Conservation (phyloP, 2,329 filamentous ascomycete species). For the Amauroascus verrucosus region DNA sequence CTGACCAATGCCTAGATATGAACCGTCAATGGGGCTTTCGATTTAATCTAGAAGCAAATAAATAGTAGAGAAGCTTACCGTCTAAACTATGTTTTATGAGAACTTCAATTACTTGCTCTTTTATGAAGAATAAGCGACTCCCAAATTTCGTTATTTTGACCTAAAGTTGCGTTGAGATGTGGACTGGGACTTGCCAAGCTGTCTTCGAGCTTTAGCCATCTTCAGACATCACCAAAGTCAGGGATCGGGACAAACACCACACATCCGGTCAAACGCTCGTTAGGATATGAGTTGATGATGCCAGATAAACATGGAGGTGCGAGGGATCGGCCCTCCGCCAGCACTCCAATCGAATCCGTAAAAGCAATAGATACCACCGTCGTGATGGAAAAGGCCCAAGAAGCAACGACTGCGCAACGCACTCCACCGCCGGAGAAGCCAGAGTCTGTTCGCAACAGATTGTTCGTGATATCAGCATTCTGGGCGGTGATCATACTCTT, state of each 20-base stretch:
- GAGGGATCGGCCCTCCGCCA: conserved; percentile 2
- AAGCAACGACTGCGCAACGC: conserved; percentile 1
- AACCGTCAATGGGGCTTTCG: too few relatives aligned
- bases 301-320: conserved; percentile 12
- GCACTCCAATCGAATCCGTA: background rate
- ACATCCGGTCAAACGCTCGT: background rate
- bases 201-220: background rate
- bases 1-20: too few relatives aligned
- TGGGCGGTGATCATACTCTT: conserved; percentile 77
- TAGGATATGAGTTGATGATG: conserved; percentile 15
- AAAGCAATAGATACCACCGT: background rate
- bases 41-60: too few relatives aligned
- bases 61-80: too few relatives aligned
- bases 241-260: background rate
- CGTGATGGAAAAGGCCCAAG: background rate
- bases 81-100: too few relatives aligned
- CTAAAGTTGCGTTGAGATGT: conserved; percentile 3
- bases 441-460: conserved; percentile 58
- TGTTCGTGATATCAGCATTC: conserved; percentile 71
- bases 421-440: conserved; percentile 67
- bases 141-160: too few relatives aligned
- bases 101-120: too few relatives aligned
- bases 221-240: background rate
- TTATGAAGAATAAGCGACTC: background rate
- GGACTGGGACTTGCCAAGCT: background rate